phyloP scores from a whole-genome alignment of 2,329 filamentous ascomycete genomes.

The Aureobasidium musti region DNA sequence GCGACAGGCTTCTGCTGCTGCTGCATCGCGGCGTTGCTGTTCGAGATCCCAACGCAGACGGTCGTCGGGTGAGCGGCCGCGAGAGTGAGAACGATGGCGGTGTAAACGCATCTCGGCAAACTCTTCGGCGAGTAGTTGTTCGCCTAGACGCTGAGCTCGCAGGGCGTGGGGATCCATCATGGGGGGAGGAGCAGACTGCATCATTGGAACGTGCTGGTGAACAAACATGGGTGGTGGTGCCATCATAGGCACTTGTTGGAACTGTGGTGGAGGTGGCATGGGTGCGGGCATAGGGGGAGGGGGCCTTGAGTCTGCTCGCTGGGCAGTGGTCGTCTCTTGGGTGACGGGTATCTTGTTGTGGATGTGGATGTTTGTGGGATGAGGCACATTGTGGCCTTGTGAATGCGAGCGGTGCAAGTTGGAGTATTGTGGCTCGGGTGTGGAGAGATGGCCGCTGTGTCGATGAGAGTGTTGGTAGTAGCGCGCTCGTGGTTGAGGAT shows the following conservation, averaged over 20 bases:
- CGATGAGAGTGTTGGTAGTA: constrained; percentile 30
- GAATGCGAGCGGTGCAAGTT: constrained; percentile 50
- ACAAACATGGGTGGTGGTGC: constrained; percentile 22
- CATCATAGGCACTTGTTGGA: constrained; percentile 21
- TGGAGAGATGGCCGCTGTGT: constrained; percentile 32
- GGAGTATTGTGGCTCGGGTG: constrained; percentile 33
- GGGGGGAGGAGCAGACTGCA: neutral
- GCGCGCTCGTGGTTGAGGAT: constrained; percentile 11
- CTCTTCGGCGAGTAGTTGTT: constrained; percentile 33
- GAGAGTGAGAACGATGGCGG: constrained; percentile 40
- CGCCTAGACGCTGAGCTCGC: constrained; percentile 9
- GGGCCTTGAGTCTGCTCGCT: constrained; percentile 5
- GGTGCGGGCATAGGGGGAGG: constrained; percentile 5
- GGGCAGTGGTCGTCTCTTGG: constrained; percentile 36
- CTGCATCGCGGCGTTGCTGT: constrained; percentile 31
- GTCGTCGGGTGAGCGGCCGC: constrained; percentile 34
- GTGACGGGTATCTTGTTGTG: constrained; percentile 47
- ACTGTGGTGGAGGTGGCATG: constrained; percentile 28
- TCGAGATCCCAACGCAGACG: constrained; percentile 36
- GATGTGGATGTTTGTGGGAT: constrained; percentile 49
- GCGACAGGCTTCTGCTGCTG: constrained; percentile 28
- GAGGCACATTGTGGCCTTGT: constrained; percentile 45
- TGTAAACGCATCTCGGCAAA: constrained; percentile 38
- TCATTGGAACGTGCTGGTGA: neutral
- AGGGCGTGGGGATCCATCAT: neutral